Evolutionary conservation across 192 early-diverging fungal genomes (phyloP), one percentile per base, ranked within the genome.

Genomic region (Rhizophagus prolifer): DNA sequence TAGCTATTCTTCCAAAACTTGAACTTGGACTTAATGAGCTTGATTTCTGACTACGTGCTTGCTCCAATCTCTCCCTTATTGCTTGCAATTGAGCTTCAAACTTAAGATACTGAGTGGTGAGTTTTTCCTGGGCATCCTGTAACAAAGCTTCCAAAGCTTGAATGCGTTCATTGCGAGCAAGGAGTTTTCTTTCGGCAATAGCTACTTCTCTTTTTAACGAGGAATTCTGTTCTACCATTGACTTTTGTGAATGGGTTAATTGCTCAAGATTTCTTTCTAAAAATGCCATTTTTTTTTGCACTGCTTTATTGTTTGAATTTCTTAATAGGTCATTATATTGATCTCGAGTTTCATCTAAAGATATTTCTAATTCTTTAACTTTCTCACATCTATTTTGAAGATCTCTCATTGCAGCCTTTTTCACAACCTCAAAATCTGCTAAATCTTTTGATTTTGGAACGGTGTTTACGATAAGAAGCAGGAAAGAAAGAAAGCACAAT

Each of bases 361-460:
- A 92, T 80, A 99, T 94, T 83, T 98, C 98, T 25, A 98, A 88
- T 87, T 99, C 96, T n/a, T n/a, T n/a, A n/a, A 97, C 94, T 90
- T 95, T 94, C 81, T 99, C 97, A 85, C 96, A 97, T 54, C 96
- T 91, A 85, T 95, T 93, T 84, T 98, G 95, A 59, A 99, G 90
- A 81, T 98, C 96, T 47, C 93, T 92, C 95, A 98, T 97, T 76
- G 98, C 85, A 58, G n/a, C n/a, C n/a, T n/a, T n/a, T n/a, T n/a
- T n/a, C n/a, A n/a, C n/a, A n/a, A n/a, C n/a, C n/a, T n/a, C n/a
- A n/a, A n/a, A n/a, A n/a, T n/a, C n/a, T n/a, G n/a, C n/a, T n/a
- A n/a, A n/a, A n/a, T n/a, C n/a, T n/a, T n/a, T n/a, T n/a, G n/a
- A 93, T 93, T 31, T 3, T 2, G 1, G 36, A 38, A 8, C 5